A percentile compares a stretch with the other conserved stretches of the same genome.
These are phyloP conservation scores for Nannochloris sp. DNA, from an alignment of 139 green algal species.

Conservation along the genomic window DNA sequence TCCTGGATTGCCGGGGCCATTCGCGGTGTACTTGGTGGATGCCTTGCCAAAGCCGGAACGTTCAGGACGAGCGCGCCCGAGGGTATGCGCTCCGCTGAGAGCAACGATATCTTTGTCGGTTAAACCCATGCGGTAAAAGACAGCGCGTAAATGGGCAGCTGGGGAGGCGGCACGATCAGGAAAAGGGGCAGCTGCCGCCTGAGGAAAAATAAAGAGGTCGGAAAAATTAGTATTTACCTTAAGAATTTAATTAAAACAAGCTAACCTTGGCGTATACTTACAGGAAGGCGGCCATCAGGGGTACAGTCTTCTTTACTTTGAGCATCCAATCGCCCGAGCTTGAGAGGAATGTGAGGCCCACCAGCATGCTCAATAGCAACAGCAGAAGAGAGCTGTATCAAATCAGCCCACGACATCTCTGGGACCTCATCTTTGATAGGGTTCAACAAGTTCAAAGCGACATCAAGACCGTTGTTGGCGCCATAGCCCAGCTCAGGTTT, in stretches of 20 bases:
- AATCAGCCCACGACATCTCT: conserved; percentile 53
- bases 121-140: conserved; percentile 83
- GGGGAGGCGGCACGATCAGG: conserved; percentile 34
- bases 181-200: conserved; percentile 41
- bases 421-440: conserved; percentile 42
- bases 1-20: conserved; percentile 67
- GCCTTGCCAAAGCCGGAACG: conserved; percentile 59
- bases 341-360: conserved; percentile 81
- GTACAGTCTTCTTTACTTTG: conserved; percentile 43
- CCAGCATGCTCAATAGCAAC: conserved; percentile 49
- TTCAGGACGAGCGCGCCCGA: conserved; percentile 44
- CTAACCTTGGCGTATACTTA: no score
- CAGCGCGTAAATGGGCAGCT: conserved; percentile 49
- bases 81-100: conserved; percentile 55
- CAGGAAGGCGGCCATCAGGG: conserved; percentile 77
- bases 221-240: neutral
- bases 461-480: conserved; percentile 59
- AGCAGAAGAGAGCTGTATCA: conserved; percentile 59
- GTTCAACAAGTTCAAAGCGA: conserved; percentile 36
- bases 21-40: conserved; percentile 73
- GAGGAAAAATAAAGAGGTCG: neutral
- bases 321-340: conserved; percentile 71
- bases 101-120: conserved; percentile 64
- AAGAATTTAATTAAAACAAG: neutral
- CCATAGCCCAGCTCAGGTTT: conserved; percentile 76